Conservation (phyloP, 306 rosid genomes). For the Clitoria ternatea region DNA sequence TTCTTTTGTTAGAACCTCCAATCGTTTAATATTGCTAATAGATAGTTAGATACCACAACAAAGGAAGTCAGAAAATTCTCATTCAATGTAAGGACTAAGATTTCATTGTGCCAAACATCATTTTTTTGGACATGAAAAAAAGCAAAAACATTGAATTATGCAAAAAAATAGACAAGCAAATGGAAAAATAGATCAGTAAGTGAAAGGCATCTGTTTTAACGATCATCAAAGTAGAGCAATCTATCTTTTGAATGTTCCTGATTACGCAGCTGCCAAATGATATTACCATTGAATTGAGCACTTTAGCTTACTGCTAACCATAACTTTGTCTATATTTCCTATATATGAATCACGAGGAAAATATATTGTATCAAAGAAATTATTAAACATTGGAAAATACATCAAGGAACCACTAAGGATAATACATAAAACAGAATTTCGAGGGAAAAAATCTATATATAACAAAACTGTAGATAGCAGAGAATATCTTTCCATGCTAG, state of each 20-base stretch:
- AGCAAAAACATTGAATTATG: neutral
- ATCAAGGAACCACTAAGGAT: too few relatives aligned
- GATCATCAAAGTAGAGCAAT: neutral
- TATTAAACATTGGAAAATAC: constrained; percentile 37
- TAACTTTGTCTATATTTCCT: constrained; percentile 40
- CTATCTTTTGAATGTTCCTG: neutral
- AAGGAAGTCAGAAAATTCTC: neutral
- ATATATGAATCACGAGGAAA: constrained; percentile 31
- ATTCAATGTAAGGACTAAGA: neutral
- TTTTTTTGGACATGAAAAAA: neutral
- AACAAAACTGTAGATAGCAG: constrained; percentile 41
- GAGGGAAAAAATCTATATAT: constrained; percentile 17
- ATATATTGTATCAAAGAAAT: constrained; percentile 13
- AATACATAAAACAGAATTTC: too few relatives aligned
- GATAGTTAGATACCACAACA: neutral
- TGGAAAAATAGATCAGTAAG: neutral
- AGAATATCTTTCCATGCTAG: constrained; percentile 23
- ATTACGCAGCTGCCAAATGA: constrained; percentile 18
- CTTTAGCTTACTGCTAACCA: constrained; percentile 15
- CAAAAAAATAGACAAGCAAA: neutral
- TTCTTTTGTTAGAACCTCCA: neutral
- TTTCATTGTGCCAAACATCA: neutral
- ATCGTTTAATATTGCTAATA: neutral
- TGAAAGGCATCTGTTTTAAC: neutral
- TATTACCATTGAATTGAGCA: constrained; percentile 1